Percentiles rank a stretch among this genome's conserved stretches.
phyloP scores from a whole-genome alignment of 108 stramenopile species.

The Halocafeteria seosinensis region DNA sequence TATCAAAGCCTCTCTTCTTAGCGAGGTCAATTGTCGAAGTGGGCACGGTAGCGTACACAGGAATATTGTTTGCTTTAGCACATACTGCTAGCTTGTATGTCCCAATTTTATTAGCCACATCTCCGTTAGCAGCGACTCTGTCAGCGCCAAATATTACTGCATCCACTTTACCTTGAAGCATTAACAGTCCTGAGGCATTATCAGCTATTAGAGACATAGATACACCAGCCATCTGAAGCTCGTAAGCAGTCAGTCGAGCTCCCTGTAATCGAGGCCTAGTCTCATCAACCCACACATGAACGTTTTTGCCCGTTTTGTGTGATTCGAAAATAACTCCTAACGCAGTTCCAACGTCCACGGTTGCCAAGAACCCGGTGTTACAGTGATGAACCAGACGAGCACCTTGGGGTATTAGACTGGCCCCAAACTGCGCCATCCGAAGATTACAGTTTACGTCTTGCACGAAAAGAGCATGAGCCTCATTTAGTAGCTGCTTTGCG shows the following conservation, averaged over 20 bases:
- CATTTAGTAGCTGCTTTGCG: conserved; percentile 34
- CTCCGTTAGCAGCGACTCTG: conserved; percentile 87
- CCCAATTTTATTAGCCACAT: conserved; percentile 94
- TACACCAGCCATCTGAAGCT: conserved; percentile 70
- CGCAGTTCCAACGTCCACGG: conserved; percentile 82
- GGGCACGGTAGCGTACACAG: conserved; percentile 81
- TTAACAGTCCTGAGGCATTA: conserved; percentile 65
- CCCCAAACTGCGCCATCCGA: conserved; percentile 59
- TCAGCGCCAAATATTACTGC: conserved; percentile 83
- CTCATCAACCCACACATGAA: conserved; percentile 63
- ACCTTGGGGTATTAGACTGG: conserved; percentile 43
- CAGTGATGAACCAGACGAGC: conserved; percentile 46
- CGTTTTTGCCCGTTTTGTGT: conserved; percentile 38
- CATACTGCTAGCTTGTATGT: conserved; percentile 67
- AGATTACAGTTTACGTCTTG: conserved; percentile 68
- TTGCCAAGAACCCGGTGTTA: conserved; percentile 88
- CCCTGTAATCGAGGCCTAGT: conserved; percentile 87
- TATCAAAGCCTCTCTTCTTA: conserved; percentile 47
- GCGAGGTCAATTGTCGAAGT: conserved; percentile 67
- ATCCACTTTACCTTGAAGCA: conserved; percentile 51
- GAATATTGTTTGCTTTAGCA: conserved; percentile 63
- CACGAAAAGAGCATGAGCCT: conserved; percentile 67
- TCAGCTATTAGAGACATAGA: conserved; percentile 77
- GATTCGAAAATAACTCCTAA: conserved; percentile 73
- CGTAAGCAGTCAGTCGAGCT: conserved; percentile 86